Percentiles rank a stretch among this genome's conserved stretches.
Conservation (phyloP, 805 yeast species). For the Yarrowia divulgata region DNA sequence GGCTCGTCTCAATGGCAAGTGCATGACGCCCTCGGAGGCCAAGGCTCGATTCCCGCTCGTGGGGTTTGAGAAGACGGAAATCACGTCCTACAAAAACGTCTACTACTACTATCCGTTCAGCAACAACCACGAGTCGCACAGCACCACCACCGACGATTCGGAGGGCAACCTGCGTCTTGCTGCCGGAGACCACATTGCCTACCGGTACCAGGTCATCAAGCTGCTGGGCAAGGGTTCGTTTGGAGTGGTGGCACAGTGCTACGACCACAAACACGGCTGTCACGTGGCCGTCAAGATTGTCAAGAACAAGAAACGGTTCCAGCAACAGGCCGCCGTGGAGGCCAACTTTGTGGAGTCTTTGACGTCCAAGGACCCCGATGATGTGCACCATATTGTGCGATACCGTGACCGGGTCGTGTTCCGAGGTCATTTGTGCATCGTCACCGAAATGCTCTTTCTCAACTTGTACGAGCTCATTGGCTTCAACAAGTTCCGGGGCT, state of each 20-base stretch:
- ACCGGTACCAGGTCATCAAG: conserved; percentile 67
- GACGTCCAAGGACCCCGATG: conserved; percentile 49
- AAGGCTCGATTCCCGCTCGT: conserved; percentile 64
- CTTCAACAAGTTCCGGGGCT: conserved; percentile 51
- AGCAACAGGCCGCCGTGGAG: conserved; percentile 79
- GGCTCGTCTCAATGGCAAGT: conserved; percentile 43
- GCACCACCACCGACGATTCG: conserved; percentile 60
- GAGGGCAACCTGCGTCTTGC: conserved; percentile 65
- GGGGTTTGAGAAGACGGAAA: conserved; percentile 58
- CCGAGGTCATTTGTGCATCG: conserved; percentile 82
- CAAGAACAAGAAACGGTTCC: conserved; percentile 74
- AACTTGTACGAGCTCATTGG: conserved; percentile 66
- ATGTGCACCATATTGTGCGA: conserved; percentile 55
- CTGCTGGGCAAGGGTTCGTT: conserved; percentile 80
- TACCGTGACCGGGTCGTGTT: conserved; percentile 77
- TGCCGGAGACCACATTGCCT: conserved; percentile 75
- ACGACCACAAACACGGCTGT: conserved; percentile 66
- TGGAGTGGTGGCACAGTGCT: conserved; percentile 75
- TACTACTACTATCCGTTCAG: conserved; percentile 44
- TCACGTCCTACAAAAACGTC: conserved; percentile 43
- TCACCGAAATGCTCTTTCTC: conserved; percentile 72
- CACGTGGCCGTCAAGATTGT: conserved; percentile 79
- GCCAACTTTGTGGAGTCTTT: conserved; percentile 68
- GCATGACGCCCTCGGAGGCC: conserved; percentile 44
- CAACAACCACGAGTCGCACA: conserved; percentile 62